Evolutionary conservation across 768 basidiomycete genomes (phyloP), one percentile per base, ranked within the genome.

Genomic region (Russula earlei): DNA sequence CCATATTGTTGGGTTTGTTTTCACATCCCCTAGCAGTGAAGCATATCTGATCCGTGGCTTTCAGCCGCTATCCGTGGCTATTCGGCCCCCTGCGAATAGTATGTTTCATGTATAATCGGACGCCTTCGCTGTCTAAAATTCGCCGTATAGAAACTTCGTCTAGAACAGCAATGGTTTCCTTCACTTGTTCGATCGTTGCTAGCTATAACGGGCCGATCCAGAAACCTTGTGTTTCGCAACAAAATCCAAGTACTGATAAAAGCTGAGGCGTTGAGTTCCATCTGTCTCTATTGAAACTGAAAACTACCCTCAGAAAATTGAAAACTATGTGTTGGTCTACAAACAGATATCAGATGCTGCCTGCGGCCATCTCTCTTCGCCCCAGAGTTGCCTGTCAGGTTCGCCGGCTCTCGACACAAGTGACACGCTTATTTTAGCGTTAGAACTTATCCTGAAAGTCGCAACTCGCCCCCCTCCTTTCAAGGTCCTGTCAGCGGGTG

Each of bases 1-100:
- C n/a, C 49, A 60, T 37, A 24, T 64, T 8, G 41, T 59, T 20
- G 52, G 56, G 60, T 64, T 33, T 29, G 59, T 52, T 55, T 36
- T 34, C 37, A 20, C 37, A 45, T n/a, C n/a, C n/a, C n/a, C 43
- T 20, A 33, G 34, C 60, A 40, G 11, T 31, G 15, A 49, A 34
- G 20, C 29, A 20, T 46, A 33, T 46, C 41, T 55, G 55, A 40
- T 38, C 43, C 52, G 34, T 41, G 52, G 42, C 45, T 40, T 31
- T 34, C 62, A 90, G 88, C 63, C 81, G 82, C 3, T 88, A 89
- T 69, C 88, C 88, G 20, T 72, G 87, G 37, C 78, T 89, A 54
- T 91, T 90, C 66, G 88, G 88, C 2, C 68, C 74, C 25, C 82
- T 82, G 81, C 73, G 75, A 65, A 75, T 76, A 72, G 87, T 84